Percentiles rank a stretch among this genome's conserved stretches.
Evolutionary conservation across 192 early-diverging fungal species (phyloP).

Genomic region (Linnemannia hyalina): DNA sequence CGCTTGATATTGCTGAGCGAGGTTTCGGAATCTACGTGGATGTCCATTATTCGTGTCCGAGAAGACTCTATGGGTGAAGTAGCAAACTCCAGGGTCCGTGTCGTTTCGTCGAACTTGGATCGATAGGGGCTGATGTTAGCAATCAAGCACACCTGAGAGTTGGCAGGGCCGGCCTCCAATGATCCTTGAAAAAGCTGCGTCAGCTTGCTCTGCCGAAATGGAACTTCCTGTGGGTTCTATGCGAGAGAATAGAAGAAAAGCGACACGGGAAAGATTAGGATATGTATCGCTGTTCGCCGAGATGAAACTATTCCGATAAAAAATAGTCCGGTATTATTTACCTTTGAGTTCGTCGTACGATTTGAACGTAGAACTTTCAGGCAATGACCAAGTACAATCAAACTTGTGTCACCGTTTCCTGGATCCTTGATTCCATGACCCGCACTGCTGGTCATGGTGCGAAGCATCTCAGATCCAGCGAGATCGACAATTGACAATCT

Average conservation of each 20-base stretch:
- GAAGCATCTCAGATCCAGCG: slow-evolving; percentile 77
- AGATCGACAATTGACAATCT: slow-evolving; percentile 76
- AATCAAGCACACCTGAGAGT: slow-evolving; percentile 60
- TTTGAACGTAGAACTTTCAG: slow-evolving; percentile 74
- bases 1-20: background rate
- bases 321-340: slow-evolving; percentile 14
- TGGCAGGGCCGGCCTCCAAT: slow-evolving; percentile 61
- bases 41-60: background rate
- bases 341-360: slow-evolving; percentile 52
- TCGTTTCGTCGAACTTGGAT: slow-evolving; percentile 66
- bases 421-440: slow-evolving; percentile 74
- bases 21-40: background rate
- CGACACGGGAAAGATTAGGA: background rate
- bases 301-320: background rate
- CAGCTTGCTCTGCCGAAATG: slow-evolving; percentile 77
- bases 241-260: background rate
- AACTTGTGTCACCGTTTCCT: slow-evolving; percentile 76
- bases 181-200: slow-evolving; percentile 75
- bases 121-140: slow-evolving; percentile 74
- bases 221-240: slow-evolving; percentile 62
- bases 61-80: slow-evolving; percentile 64
- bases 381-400: slow-evolving; percentile 81
- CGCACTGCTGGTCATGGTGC: slow-evolving; percentile 59
- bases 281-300: background rate
- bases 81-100: slow-evolving; percentile 73